Evolutionary conservation across 306 rosid genomes (phyloP).

Genomic region (Citrullus amarus): DNA sequence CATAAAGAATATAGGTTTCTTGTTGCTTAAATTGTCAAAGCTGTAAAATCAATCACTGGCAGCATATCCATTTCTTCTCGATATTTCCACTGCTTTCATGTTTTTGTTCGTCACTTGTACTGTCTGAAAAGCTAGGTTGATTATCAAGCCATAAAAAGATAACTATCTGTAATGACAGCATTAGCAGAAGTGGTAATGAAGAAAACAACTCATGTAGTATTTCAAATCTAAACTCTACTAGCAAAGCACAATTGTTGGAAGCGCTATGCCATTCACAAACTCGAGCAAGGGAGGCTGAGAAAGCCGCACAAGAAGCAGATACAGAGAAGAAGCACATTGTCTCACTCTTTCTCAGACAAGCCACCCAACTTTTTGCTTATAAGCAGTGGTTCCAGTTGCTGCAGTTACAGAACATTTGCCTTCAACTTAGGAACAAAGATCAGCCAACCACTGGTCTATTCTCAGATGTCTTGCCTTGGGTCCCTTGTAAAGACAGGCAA

Average conservation of each 20-base stretch:
- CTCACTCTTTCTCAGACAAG: constrained; percentile 65
- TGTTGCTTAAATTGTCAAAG: no score
- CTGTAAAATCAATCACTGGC: no score
- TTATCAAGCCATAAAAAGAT: not conserved
- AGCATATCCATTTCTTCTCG: no score
- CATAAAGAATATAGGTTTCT: no score
- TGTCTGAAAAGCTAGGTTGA: not conserved
- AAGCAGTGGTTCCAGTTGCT: constrained; percentile 73
- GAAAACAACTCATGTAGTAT: not conserved
- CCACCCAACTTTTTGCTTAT: constrained; percentile 75
- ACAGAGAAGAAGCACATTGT: constrained; percentile 75
- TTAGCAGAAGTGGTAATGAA: not conserved
- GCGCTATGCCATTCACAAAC: constrained; percentile 86
- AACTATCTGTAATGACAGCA: not conserved
- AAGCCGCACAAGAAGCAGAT: constrained; percentile 65
- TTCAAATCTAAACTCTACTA: constrained; percentile 9
- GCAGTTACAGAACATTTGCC: constrained; percentile 76
- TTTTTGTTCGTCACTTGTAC: not conserved
- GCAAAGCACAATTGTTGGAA: constrained; percentile 61
- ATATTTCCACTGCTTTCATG: no score
- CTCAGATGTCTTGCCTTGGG: constrained; percentile 35
- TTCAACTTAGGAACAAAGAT: constrained; percentile 49
- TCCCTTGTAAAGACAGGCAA: constrained; percentile 27
- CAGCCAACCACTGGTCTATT: constrained; percentile 32
- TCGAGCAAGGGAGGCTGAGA: constrained; percentile 85